Conservation (phyloP, 768 basidiomycete species). For the Boletellus sp. region DNA sequence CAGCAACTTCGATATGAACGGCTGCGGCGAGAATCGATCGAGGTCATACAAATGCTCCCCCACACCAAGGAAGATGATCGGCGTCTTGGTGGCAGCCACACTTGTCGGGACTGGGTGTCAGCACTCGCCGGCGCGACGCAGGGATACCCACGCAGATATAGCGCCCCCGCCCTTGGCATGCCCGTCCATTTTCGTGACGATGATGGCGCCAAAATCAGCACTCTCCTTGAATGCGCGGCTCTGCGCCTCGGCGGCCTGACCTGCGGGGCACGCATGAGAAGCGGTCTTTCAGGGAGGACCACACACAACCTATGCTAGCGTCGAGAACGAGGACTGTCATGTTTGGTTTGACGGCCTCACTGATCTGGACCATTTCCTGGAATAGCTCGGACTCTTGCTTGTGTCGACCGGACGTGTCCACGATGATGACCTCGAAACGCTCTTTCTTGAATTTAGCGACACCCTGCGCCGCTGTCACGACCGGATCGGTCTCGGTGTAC, state of each 20-base stretch:
- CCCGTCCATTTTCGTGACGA: slow-evolving; percentile 99
- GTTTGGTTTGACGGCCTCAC: slow-evolving; percentile 88
- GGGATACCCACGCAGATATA: slow-evolving; percentile 84
- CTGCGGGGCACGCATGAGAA: slow-evolving; percentile 33
- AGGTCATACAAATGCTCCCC: slow-evolving; percentile 98
- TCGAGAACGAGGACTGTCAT: slow-evolving; percentile 96
- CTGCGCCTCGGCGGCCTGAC: slow-evolving; percentile 97
- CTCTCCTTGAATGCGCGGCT: slow-evolving; percentile 97
- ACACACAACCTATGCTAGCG: slow-evolving; percentile 82
- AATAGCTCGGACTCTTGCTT: slow-evolving; percentile 97
- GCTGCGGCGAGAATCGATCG: slow-evolving; percentile 91
- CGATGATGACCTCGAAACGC: slow-evolving; percentile 96
- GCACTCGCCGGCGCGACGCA: background rate
- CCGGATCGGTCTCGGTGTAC: slow-evolving; percentile 98
- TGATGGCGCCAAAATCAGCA: slow-evolving; percentile 96
- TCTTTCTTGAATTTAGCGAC: slow-evolving; percentile 98
- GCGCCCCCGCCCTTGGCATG: slow-evolving; percentile 99
- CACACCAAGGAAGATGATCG: slow-evolving; percentile 97
- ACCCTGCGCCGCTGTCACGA: slow-evolving; percentile 89
- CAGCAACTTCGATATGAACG: slow-evolving; percentile 94
- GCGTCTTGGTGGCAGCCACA: slow-evolving; percentile 97
- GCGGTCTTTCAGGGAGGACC: background rate
- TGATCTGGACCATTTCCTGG: slow-evolving; percentile 96
- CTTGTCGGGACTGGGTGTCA: slow-evolving; percentile 40
- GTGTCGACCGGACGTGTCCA: slow-evolving; percentile 96